Evolutionary conservation across 129 eudicot species (phyloP).

Genomic region (Flaveria sonorensis): DNA sequence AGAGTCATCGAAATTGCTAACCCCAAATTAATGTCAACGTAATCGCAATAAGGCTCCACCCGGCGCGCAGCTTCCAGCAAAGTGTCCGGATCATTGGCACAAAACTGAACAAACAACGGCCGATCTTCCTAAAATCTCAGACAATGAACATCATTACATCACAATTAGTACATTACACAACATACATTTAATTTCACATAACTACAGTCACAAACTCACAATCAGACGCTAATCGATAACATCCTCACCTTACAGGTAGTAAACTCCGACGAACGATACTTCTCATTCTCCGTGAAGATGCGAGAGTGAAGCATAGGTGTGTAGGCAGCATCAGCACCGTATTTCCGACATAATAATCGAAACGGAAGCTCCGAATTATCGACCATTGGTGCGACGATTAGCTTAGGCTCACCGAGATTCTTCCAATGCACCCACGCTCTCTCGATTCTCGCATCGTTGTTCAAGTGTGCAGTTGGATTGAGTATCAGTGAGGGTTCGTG

Average conservation of each 20-base stretch:
- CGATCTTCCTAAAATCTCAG: conserved; percentile 78
- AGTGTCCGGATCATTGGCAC: conserved; percentile 92
- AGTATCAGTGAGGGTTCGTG: conserved; percentile 15
- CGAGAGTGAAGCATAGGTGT: conserved; percentile 96
- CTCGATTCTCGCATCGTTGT: conserved; percentile 56
- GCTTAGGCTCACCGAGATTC: conserved; percentile 73
- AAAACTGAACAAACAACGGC: conserved; percentile 92
- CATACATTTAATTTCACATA: not conserved
- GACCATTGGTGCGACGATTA: conserved; percentile 93
- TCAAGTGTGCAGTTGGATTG: conserved; percentile 39
- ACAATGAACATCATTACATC: not conserved
- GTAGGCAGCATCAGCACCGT: conserved; percentile 91
- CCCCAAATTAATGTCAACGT: conserved; percentile 96
- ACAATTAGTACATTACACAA: not conserved
- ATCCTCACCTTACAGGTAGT: conserved; percentile 77
- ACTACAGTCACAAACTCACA: not conserved
- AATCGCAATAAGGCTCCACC: conserved; percentile 90
- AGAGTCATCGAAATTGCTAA: conserved; percentile 19
- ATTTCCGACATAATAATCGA: conserved; percentile 82
- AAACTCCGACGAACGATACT: conserved; percentile 71
- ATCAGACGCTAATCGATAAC: not conserved
- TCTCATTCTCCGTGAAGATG: conserved; percentile 69
- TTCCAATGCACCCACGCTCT: conserved; percentile 96
- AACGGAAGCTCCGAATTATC: conserved; percentile 96
- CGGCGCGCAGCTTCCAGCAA: conserved; percentile 76